Conservation (phyloP, 2,329 filamentous ascomycete species). For the Beauveria sp. region DNA sequence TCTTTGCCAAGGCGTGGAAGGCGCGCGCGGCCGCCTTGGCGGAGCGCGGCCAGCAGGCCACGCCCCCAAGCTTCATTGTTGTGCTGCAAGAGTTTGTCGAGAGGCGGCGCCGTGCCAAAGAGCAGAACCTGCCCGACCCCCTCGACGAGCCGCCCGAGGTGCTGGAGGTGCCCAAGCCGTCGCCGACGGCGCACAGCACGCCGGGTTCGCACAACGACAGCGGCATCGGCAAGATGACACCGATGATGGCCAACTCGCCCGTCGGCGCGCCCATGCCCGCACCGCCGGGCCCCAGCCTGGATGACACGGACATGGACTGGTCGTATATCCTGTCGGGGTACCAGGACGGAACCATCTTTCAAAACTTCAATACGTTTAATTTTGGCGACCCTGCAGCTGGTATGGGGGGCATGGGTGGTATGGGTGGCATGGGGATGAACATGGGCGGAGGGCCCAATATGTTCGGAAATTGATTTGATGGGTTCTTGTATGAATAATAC, state of each 20-base stretch:
- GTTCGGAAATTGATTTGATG: slow-evolving; percentile 20
- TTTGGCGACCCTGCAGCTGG: slow-evolving; percentile 17
- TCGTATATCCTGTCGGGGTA: slow-evolving; percentile 38
- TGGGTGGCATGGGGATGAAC: slow-evolving; percentile 17
- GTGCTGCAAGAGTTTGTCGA: slow-evolving; percentile 38
- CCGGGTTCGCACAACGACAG: slow-evolving; percentile 11
- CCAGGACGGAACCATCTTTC: slow-evolving; percentile 24
- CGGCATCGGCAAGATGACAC: slow-evolving; percentile 6
- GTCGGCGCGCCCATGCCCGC: not conserved
- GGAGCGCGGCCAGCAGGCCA: slow-evolving; percentile 33
- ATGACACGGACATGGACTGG: slow-evolving; percentile 39
- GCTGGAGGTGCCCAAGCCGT: not conserved
- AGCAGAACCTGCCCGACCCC: slow-evolving; percentile 19
- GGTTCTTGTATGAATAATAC: not conserved
- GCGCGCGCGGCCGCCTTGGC: slow-evolving; percentile 42
- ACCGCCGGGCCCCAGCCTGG: slow-evolving; percentile 17
- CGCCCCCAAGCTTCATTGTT: slow-evolving; percentile 39
- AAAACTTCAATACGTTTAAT: slow-evolving; percentile 20
- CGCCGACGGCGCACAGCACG: slow-evolving; percentile 14
- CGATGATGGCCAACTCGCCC: not conserved
- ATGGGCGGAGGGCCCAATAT: slow-evolving; percentile 15
- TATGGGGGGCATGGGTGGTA: slow-evolving; percentile 18
- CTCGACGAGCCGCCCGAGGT: not conserved
- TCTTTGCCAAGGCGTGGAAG: slow-evolving; percentile 57
- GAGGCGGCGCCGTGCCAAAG: slow-evolving; percentile 23